These are phyloP conservation scores for Aspergillus arachidicola DNA, from an alignment of 2,329 filamentous ascomycete species.

Conservation along the genomic window DNA sequence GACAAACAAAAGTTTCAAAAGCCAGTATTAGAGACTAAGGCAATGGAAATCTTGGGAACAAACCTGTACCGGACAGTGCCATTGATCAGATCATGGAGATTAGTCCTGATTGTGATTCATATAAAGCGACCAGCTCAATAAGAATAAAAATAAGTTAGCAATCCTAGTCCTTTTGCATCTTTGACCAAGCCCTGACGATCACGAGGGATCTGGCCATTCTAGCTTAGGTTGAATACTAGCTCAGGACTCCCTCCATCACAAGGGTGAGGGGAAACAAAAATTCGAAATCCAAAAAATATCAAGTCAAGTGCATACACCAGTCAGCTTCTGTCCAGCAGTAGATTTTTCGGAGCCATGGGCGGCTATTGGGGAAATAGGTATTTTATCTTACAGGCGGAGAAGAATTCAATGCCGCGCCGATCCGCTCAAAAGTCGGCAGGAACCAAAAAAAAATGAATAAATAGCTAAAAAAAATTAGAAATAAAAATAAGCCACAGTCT, in stretches of 20 bases:
- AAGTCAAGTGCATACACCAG: constrained; percentile 8
- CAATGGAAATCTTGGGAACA: neutral
- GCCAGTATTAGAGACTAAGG: neutral
- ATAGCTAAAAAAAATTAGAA: too few relatives aligned
- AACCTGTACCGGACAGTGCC: neutral
- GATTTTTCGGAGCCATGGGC: constrained; percentile 23
- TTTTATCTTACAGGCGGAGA: constrained; percentile 13
- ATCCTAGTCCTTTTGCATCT: neutral
- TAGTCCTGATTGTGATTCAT: neutral
- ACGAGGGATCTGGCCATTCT: constrained; percentile 6
- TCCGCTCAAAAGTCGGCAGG: neutral
- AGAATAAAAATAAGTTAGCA: neutral
- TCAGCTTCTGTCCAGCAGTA: constrained; percentile 6
- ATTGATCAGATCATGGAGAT: neutral
- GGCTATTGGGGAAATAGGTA: constrained; percentile 18
- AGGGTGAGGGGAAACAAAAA: neutral
- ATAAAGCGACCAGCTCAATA: neutral
- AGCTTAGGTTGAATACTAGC: neutral
- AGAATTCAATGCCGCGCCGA: neutral
- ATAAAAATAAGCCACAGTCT: too few relatives aligned
- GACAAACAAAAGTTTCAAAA: neutral
- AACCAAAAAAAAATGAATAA: too few relatives aligned
- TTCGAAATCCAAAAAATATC: neutral
- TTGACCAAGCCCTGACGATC: constrained; percentile 8
- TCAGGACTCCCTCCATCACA: neutral